A percentile compares a stretch with the other conserved stretches of the same genome.
phyloP scores from a whole-genome alignment of 2,329 filamentous ascomycete genomes.

The Sporothrix protearum region DNA sequence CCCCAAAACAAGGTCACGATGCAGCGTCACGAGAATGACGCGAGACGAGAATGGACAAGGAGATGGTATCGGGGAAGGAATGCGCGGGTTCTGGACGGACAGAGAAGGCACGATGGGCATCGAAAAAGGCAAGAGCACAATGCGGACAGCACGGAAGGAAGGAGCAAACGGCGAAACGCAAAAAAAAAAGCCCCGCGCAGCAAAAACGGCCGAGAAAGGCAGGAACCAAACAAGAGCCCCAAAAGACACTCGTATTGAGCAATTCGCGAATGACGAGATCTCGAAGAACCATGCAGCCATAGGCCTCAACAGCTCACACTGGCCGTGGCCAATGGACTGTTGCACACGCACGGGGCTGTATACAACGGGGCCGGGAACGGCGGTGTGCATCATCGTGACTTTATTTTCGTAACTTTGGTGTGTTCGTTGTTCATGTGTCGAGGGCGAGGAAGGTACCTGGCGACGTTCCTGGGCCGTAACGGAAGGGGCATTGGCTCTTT shows the following conservation, averaged over 20 bases:
- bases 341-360: constrained; percentile 15
- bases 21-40: not conserved
- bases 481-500: constrained; percentile 1
- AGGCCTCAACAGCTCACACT: not conserved
- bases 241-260: not conserved
- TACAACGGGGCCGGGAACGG: constrained; percentile 12
- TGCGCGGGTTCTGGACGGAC: not conserved
- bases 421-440: not conserved
- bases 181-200: not conserved
- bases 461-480: not conserved
- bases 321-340: constrained; percentile 9
- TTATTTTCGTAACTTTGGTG: not conserved
- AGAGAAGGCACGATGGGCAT: constrained; percentile 11
- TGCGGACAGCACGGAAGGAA: constrained; percentile 2
- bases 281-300: not conserved
- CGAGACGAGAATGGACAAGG: not conserved
- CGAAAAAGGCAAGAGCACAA: not conserved
- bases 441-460: not conserved
- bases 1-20: not conserved
- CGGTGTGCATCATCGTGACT: constrained; percentile 10
- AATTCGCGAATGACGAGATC: not conserved
- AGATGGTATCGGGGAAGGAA: not conserved
- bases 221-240: constrained; percentile 6
- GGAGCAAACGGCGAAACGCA: constrained; percentile 18
- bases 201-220: constrained; percentile 2